These are phyloP conservation scores for Pinus albicaulis DNA, from an alignment of 75 land plant species.

Conservation along the genomic window DNA sequence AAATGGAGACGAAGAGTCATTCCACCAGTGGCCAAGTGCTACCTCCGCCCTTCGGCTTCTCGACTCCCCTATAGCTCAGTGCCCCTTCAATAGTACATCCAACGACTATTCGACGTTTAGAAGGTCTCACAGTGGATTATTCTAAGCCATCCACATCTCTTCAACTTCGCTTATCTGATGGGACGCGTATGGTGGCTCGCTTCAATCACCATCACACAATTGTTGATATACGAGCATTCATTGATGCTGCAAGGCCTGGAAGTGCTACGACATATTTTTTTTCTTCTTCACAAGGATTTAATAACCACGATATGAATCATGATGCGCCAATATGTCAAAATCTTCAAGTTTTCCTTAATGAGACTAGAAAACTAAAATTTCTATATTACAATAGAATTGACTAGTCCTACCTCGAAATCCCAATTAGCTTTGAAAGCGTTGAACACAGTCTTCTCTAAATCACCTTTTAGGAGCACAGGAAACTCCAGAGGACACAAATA, in stretches of 20 bases:
- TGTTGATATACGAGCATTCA: slow-evolving; percentile 76
- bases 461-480: no score
- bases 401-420: slow-evolving; percentile 83
- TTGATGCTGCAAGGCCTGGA: slow-evolving; percentile 90
- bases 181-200: slow-evolving; percentile 95
- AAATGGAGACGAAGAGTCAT: no score
- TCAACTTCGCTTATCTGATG: slow-evolving; percentile 90
- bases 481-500: no score
- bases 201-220: slow-evolving; percentile 92
- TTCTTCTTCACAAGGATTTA: no score
- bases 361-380: slow-evolving; percentile 27
- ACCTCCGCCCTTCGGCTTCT: not conserved
- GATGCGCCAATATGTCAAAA: no score
- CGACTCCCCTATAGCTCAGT: slow-evolving; percentile 14
- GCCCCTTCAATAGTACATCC: slow-evolving; percentile 13
- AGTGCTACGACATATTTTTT: slow-evolving; percentile 44
- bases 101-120: slow-evolving; percentile 28
- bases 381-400: slow-evolving; percentile 91
- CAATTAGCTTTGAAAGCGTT: no score
- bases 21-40: no score
- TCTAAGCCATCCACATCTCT: slow-evolving; percentile 76
- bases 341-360: no score
- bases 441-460: no score
- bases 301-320: no score
- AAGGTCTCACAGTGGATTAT: slow-evolving; percentile 67